Conservation (phyloP, 441 rosid species). For the Kokia cookei region DNA sequence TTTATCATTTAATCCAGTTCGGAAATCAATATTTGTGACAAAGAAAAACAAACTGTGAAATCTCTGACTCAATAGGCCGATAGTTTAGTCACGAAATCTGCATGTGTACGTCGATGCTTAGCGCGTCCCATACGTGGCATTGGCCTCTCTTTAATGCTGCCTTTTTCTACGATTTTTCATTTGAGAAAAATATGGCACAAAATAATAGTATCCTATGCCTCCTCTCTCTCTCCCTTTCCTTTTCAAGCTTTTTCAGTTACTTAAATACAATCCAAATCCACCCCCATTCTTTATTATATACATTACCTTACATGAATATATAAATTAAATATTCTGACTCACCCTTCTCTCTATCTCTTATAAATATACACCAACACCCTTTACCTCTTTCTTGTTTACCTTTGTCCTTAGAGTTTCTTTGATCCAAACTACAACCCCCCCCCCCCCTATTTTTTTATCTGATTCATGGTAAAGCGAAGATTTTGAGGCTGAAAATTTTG, state of each 20-base stretch:
- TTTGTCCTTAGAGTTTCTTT: neutral
- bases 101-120: constrained; percentile 69
- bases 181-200: neutral
- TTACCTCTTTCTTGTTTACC: neutral
- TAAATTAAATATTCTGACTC: neutral
- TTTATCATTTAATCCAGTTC: too few species aligned
- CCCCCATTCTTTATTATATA: neutral
- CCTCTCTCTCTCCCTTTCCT: constrained; percentile 6
- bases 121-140: constrained; percentile 10
- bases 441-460: neutral
- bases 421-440: neutral
- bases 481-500: neutral
- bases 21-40: neutral
- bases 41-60: constrained; percentile 35
- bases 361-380: constrained; percentile 1
- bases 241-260: constrained; percentile 25
- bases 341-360: neutral
- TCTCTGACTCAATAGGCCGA: constrained; percentile 68
- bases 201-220: neutral
- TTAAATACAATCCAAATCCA: constrained; percentile 6
- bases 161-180: neutral
- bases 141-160: constrained; percentile 1
- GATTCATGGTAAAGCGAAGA: neutral
- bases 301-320: neutral
- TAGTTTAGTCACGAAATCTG: constrained; percentile 78